Conservation (phyloP, 225 moss, liverwort and hornwort species). For the Physcomitrellopsis africana region DNA sequence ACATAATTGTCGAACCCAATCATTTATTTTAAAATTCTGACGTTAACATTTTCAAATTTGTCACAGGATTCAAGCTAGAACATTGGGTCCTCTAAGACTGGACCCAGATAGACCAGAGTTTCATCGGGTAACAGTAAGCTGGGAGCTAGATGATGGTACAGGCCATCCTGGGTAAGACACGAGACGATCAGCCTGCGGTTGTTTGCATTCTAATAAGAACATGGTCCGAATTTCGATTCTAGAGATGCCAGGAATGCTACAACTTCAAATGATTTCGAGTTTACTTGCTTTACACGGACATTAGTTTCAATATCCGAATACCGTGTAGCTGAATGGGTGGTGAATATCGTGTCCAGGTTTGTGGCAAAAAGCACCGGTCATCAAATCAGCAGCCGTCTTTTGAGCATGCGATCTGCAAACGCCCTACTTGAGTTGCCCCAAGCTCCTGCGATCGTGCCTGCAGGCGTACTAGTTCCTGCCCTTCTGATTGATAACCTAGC, state of each 20-base stretch:
- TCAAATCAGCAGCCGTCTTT: constrained; percentile 89
- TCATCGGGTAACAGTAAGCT: constrained; percentile 71
- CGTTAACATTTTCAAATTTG: constrained; percentile 12
- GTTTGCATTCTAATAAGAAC: not conserved
- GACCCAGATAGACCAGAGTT: constrained; percentile 85
- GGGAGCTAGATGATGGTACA: constrained; percentile 78
- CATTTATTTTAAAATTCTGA: constrained; percentile 9
- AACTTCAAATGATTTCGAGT: not conserved
- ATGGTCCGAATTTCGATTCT: not conserved
- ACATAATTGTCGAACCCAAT: not conserved
- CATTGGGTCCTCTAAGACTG: constrained; percentile 55
- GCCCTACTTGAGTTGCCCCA: constrained; percentile 86
- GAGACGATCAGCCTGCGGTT: constrained; percentile 2
- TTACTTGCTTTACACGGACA: not conserved
- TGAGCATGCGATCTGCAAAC: constrained; percentile 94
- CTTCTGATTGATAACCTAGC: constrained; percentile 78
- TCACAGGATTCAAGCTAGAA: constrained; percentile 81
- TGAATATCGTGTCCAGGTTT: constrained; percentile 57
- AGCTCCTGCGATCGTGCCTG: constrained; percentile 66
- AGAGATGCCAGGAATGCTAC: constrained; percentile 7
- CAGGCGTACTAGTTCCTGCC: constrained; percentile 70
- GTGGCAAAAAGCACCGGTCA: constrained; percentile 81
- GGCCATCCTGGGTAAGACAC: constrained; percentile 74
- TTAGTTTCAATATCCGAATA: not conserved
- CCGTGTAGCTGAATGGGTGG: not conserved